Conservation (phyloP, 345 rosid species). For the rapeseed (Brassica napus) region Da-Ae NC_063448.1:18899501-18900000, state of each 20-base stretch:
- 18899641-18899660: constrained; percentile 41
- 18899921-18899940: constrained; percentile 28
- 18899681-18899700: constrained; percentile 46
- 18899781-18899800: background rate
- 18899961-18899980: constrained; percentile 41
- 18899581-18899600: constrained; percentile 50
- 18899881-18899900: constrained; percentile 26
- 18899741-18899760: constrained; percentile 40
- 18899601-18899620: constrained; percentile 52
- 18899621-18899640: constrained; percentile 47
- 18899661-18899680: constrained; percentile 54
- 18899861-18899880: background rate
- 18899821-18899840: background rate
- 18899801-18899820: background rate
- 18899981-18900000: constrained; percentile 29
- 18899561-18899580: constrained; percentile 21
- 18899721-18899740: constrained; percentile 21
- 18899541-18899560: constrained; percentile 6
- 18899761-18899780: constrained; percentile 61
- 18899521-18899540: constrained; percentile 29
- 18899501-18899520: constrained; percentile 55
- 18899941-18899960: constrained; percentile 46
- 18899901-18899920: constrained; percentile 10
- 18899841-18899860: background rate
- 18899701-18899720: constrained; percentile 37